Evolutionary conservation across 202 grass and related monocot genomes (phyloP).

Genomic region (Cymbopogon flexuosus): DNA sequence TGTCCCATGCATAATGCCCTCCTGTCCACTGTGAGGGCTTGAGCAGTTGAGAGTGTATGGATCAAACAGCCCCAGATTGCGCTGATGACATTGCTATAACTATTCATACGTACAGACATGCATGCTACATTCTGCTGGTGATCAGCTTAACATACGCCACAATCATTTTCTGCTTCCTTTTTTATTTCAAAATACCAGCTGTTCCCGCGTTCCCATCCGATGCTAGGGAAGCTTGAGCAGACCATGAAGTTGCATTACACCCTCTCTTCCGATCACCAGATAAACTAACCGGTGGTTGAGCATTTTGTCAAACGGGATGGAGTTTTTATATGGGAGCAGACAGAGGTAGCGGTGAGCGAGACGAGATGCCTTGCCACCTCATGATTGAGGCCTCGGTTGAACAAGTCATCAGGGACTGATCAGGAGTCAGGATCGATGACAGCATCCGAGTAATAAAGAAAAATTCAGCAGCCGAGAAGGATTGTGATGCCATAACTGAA

Average conservation of each 20-base stretch:
- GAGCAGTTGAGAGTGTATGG: background rate
- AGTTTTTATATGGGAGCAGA: conserved; percentile 16
- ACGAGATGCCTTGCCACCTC: conserved; percentile 8
- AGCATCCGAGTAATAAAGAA: conserved; percentile 32
- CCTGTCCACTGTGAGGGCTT: background rate
- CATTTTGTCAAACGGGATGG: conserved; percentile 28
- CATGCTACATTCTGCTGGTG: background rate
- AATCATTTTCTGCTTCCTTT: conserved; percentile 14
- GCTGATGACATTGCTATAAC: background rate
- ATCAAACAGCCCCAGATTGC: background rate
- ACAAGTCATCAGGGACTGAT: background rate
- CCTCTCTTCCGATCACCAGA: background rate
- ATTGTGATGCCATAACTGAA: conserved; percentile 30
- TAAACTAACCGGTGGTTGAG: conserved; percentile 11
- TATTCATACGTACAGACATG: background rate
- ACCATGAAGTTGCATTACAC: background rate
- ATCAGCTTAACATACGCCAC: background rate
- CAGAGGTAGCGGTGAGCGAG: background rate
- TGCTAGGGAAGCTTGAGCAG: background rate
- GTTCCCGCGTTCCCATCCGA: conserved; percentile 33
- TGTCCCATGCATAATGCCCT: background rate
- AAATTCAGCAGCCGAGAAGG: background rate
- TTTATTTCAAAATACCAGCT: conserved; percentile 25
- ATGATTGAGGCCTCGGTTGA: conserved; percentile 37
- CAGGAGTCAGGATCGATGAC: background rate